phyloP scores from a whole-genome alignment of 345 rosid species.

The Lumnitzera racemosa region DNA sequence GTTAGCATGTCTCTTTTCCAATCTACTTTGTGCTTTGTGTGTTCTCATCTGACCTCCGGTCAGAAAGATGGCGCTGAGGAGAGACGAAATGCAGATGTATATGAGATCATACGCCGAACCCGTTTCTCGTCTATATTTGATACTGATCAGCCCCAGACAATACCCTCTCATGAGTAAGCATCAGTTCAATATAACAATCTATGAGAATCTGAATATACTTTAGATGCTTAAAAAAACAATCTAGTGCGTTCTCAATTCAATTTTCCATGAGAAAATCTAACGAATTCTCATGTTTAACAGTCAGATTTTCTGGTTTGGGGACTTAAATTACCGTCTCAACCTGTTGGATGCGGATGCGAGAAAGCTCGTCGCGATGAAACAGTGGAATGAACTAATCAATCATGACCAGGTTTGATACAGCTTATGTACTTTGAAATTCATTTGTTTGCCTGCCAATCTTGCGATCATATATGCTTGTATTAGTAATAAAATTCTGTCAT shows the following conservation, averaged over 20 bases:
- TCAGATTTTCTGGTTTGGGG: conserved; percentile 96
- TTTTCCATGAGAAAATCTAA: not conserved
- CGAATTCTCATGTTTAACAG: conserved; percentile 37
- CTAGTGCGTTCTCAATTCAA: too few relatives aligned
- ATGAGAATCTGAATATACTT: not conserved
- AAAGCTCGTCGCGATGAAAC: conserved; percentile 59
- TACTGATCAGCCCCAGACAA: conserved; percentile 69
- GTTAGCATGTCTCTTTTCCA: conserved; percentile 92
- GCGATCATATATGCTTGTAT: not conserved
- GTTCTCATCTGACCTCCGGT: conserved; percentile 97
- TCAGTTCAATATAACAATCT: not conserved
- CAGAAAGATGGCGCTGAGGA: conserved; percentile 89
- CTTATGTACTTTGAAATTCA: not conserved
- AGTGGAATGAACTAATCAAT: conserved; percentile 75
- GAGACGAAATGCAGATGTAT: conserved; percentile 84
- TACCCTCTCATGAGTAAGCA: conserved; percentile 87
- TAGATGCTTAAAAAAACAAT: too few relatives aligned
- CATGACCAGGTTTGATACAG: conserved; percentile 59
- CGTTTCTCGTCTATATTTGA: conserved; percentile 65
- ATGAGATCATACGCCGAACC: conserved; percentile 76
- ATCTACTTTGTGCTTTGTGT: conserved; percentile 90
- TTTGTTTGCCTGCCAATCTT: not conserved
- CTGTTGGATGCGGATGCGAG: conserved; percentile 67
- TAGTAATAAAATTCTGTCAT: too few relatives aligned
- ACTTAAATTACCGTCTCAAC: conserved; percentile 86